A percentile compares a stretch with the other conserved stretches of the same genome.
phyloP scores from a whole-genome alignment of 2,329 filamentous ascomycete genomes.

The Biscogniauxia sp. region DNA sequence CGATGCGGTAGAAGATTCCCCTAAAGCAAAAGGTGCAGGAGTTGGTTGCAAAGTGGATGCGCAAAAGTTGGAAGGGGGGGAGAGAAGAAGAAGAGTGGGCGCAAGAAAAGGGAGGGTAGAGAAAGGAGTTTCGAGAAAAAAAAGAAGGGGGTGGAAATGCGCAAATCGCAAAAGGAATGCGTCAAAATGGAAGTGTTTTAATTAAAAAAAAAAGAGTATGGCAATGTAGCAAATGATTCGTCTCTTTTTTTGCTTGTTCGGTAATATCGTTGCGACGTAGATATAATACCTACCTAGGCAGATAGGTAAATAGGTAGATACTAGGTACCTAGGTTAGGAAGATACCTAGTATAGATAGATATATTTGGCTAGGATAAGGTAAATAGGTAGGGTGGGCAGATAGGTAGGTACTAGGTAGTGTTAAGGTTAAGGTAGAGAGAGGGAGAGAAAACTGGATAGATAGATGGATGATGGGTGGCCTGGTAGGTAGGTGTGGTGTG shows the following conservation, averaged over 20 bases:
- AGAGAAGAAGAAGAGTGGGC: neutral
- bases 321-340: no score
- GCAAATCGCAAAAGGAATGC: slow-evolving; percentile 4
- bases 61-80: neutral
- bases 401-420: neutral
- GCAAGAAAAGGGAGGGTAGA: neutral
- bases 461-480: neutral
- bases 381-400: neutral
- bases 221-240: neutral
- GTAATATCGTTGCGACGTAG: neutral
- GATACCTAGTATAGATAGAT: no score
- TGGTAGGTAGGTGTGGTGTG: no score
- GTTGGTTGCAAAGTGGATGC: neutral
- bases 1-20: neutral
- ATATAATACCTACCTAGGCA: neutral
- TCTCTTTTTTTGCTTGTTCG: neutral
- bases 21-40: neutral
- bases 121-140: neutral
- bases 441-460: neutral
- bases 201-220: neutral
- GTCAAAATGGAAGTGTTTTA: slow-evolving; percentile 2
- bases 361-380: neutral
- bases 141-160: neutral
- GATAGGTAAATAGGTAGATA: neutral
- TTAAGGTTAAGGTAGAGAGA: neutral